Percentiles rank a stretch among this genome's conserved stretches.
Evolutionary conservation across 2,329 filamentous ascomycete genomes (phyloP).

Genomic region (Balansia obtecta): DNA sequence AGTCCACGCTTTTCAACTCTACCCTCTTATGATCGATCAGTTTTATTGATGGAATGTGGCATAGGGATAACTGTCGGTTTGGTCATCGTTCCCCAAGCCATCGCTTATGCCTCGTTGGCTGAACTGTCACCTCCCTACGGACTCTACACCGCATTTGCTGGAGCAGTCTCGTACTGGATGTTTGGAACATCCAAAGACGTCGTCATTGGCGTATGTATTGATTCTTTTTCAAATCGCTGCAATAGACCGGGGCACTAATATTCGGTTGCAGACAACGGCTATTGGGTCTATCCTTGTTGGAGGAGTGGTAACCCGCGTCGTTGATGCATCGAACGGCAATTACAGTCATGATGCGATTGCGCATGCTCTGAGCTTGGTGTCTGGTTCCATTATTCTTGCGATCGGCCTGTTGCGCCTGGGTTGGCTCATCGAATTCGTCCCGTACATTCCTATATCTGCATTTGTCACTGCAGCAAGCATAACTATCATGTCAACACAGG

Average conservation of each 20-base stretch:
- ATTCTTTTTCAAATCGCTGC: background rate
- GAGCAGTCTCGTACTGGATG: constrained; percentile 69
- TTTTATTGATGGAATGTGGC: background rate
- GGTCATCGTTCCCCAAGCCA: constrained; percentile 67
- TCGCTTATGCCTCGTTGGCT: constrained; percentile 68
- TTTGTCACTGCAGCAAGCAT: constrained; percentile 40
- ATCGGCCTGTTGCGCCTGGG: constrained; percentile 34
- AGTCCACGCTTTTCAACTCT: constrained; percentile 1
- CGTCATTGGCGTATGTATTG: constrained; percentile 49
- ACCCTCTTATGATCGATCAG: no score
- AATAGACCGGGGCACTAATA: background rate
- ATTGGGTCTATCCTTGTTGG: constrained; percentile 39
- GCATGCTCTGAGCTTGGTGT: constrained; percentile 31
- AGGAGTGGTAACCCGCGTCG: constrained; percentile 28
- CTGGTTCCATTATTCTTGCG: constrained; percentile 29
- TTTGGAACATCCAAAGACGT: constrained; percentile 81
- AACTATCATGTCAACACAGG: constrained; percentile 36
- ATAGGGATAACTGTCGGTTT: constrained; percentile 38
- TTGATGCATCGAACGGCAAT: constrained; percentile 19
- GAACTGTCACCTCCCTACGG: constrained; percentile 57
- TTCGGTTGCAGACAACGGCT: constrained; percentile 37
- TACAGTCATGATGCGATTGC: constrained; percentile 29
- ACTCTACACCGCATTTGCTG: constrained; percentile 73
- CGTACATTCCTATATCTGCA: constrained; percentile 34
- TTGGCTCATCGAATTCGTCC: constrained; percentile 40